These are phyloP conservation scores for Tuber aestivum DNA, from an alignment of 495 filamentous ascomycete species.

Conservation along the genomic window DNA sequence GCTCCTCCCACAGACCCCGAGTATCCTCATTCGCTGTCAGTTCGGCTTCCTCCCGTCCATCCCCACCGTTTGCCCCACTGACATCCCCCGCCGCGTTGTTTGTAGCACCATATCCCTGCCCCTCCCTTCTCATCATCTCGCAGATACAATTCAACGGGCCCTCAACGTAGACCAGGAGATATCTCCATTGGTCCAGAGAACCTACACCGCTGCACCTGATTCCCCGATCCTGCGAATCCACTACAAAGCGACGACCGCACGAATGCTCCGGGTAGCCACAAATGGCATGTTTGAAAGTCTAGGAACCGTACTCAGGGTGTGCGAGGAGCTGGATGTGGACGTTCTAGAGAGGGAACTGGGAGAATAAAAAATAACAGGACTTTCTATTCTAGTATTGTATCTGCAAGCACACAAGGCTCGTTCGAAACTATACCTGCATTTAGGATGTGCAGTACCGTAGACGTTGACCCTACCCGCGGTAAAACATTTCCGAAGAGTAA, in stretches of 20 bases:
- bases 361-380: conserved; percentile 5
- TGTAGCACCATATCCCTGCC: conserved; percentile 78
- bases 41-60: conserved; percentile 3
- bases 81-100: conserved; percentile 13
- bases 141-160: conserved; percentile 65
- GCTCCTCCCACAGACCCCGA: conserved; percentile 44
- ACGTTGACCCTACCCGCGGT: not conserved
- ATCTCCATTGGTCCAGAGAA: conserved; percentile 69
- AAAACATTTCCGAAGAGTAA: conserved; percentile 1
- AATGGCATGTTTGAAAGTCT: conserved; percentile 97
- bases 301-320: conserved; percentile 72
- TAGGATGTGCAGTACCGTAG: not conserved
- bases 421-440: not conserved
- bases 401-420: not conserved
- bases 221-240: conserved; percentile 61
- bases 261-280: conserved; percentile 93
- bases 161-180: conserved; percentile 84
- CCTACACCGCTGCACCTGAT: conserved; percentile 40
- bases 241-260: conserved; percentile 85
- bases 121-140: conserved; percentile 74
- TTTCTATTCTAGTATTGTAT: not conserved
- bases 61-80: conserved; percentile 16
- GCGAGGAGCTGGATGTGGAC: conserved; percentile 82
- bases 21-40: conserved; percentile 70
- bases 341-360: conserved; percentile 46